Evolutionary conservation across 208 protist genomes (phyloP).

Genomic region (Blastocrithidia nonstop): DNA sequence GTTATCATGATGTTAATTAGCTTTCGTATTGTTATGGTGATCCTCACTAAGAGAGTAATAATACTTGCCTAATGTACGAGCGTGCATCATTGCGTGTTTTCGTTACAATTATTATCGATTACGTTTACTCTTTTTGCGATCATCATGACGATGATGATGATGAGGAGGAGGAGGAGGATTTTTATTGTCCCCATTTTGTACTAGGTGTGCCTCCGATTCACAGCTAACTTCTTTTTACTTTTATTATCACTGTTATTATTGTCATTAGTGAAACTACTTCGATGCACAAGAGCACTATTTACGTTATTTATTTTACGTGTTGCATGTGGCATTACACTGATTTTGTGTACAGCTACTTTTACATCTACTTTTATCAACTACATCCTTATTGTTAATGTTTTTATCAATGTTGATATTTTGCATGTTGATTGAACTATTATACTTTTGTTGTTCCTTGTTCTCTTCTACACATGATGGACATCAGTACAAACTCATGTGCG

Average conservation of each 20-base stretch:
- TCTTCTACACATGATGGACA: constrained; percentile 12
- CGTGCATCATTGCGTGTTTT: background rate
- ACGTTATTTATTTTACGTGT: constrained; percentile 2
- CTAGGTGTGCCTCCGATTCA: too few species aligned
- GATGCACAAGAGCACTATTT: background rate
- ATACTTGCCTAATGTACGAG: background rate
- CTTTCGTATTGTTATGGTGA: too few species aligned
- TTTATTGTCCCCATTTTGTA: too few species aligned
- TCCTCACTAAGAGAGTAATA: too few species aligned
- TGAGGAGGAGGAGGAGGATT: too few species aligned
- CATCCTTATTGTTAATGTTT: constrained; percentile 1
- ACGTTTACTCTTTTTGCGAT: background rate
- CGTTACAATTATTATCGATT: background rate
- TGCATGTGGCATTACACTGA: constrained; percentile 1
- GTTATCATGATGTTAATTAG: too few species aligned
- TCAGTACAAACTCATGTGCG: constrained; percentile 62
- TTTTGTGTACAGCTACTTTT: constrained; percentile 1
- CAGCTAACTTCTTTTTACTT: background rate
- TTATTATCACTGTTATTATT: background rate
- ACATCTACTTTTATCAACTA: constrained; percentile 5
- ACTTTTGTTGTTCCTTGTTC: background rate
- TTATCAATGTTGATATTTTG: background rate
- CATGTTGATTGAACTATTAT: background rate
- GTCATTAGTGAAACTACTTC: background rate
- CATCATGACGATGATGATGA: too few species aligned